Evolutionary conservation across 208 protist species (phyloP).

Genomic region (Crithidia thermophila): DNA sequence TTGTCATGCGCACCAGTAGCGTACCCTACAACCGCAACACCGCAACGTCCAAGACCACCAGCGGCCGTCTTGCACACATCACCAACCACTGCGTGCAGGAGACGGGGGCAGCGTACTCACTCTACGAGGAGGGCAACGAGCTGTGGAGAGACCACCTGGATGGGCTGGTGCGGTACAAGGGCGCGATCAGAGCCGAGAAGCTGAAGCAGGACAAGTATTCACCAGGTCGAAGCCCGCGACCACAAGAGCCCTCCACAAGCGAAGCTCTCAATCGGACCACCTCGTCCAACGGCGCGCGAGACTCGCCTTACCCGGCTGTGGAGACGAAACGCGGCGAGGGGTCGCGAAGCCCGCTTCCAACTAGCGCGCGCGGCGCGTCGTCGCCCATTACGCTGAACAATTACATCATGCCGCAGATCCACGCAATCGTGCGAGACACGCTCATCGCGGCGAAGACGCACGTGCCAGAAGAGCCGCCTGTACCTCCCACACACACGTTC

Average conservation of each 20-base stretch:
- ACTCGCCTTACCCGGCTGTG: constrained; percentile 24
- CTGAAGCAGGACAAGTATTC: constrained; percentile 21
- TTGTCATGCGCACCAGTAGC: constrained; percentile 88
- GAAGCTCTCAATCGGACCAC: constrained; percentile 2
- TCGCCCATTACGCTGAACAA: constrained; percentile 46
- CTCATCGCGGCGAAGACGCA: constrained; percentile 46
- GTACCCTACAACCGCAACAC: constrained; percentile 55
- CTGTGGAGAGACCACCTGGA: constrained; percentile 82
- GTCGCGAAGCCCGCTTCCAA: constrained; percentile 11
- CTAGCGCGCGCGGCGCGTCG: neutral
- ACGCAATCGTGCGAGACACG: constrained; percentile 71
- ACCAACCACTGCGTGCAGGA: constrained; percentile 94
- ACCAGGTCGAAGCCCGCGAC: constrained; percentile 19
- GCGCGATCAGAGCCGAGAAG: constrained; percentile 25
- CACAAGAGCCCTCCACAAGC: constrained; percentile 16
- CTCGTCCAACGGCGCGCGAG: constrained; percentile 4
- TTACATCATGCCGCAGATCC: constrained; percentile 73
- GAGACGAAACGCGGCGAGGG: constrained; percentile 11
- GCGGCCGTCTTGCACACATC: constrained; percentile 61
- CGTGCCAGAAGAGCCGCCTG: constrained; percentile 44
- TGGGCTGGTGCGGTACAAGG: constrained; percentile 76
- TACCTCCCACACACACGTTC: constrained; percentile 70
- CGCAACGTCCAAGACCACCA: constrained; percentile 44
- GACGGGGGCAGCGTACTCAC: constrained; percentile 48
- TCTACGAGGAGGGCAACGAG: constrained; percentile 80